Evolutionary conservation across 2,329 filamentous ascomycete genomes (phyloP).

Genomic region (Incumbomyces delicatus): DNA sequence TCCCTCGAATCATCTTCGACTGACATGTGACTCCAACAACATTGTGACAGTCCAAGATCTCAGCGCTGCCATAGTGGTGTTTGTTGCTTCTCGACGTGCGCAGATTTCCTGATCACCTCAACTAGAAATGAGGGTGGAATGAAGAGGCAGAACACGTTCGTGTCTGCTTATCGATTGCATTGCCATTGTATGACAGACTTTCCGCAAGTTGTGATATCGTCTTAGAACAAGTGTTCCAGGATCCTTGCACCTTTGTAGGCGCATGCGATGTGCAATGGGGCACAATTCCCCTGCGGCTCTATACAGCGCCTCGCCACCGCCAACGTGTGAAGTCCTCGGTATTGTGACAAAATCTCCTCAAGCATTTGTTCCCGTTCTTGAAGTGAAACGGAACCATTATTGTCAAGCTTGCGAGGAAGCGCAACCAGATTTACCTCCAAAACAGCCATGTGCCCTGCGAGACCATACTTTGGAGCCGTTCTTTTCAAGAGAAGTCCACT

Average conservation of each 20-base stretch:
- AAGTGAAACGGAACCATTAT: not conserved
- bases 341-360: slow-evolving; percentile 34
- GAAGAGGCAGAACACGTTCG: too few species aligned
- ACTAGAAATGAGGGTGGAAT: too few species aligned
- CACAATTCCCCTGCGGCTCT: slow-evolving; percentile 29
- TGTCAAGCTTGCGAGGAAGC: slow-evolving; percentile 18
- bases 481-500: slow-evolving; percentile 40
- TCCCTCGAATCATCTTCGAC: too few species aligned
- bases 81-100: too few species aligned
- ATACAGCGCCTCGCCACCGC: slow-evolving; percentile 34
- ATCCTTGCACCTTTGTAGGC: slow-evolving; percentile 28
- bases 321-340: slow-evolving; percentile 35
- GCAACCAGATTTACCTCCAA: slow-evolving; percentile 35
- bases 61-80: too few species aligned
- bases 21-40: too few species aligned
- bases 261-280: slow-evolving; percentile 41
- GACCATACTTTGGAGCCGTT: slow-evolving; percentile 30
- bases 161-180: too few species aligned
- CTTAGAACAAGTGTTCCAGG: slow-evolving; percentile 14
- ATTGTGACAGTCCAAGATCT: too few species aligned
- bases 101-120: too few species aligned
- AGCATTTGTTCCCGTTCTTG: slow-evolving; percentile 26
- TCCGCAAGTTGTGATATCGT: too few species aligned
- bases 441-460: slow-evolving; percentile 29
- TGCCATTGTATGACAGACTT: too few species aligned